Conservation (phyloP, 2,329 filamentous ascomycete genomes). For the Monosporascus sp. region DNA sequence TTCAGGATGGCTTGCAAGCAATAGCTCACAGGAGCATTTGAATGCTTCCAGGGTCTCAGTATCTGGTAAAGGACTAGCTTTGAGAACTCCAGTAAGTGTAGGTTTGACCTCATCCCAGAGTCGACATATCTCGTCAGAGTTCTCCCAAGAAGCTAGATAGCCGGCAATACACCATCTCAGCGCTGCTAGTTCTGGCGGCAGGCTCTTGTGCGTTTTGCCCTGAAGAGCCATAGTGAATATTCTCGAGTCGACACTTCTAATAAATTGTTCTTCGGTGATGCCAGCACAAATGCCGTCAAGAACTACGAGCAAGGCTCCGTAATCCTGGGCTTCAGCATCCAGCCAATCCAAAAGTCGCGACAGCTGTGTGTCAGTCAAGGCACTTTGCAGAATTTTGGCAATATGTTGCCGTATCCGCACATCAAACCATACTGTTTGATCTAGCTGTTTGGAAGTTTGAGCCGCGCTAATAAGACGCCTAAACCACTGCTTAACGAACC, state of each 20-base stretch:
- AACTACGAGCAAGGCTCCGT: constrained; percentile 28
- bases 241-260: constrained; percentile 24
- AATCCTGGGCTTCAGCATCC: constrained; percentile 14
- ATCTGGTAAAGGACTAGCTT: constrained; percentile 14
- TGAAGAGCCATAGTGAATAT: constrained; percentile 28
- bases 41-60: constrained; percentile 25
- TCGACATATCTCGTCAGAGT: constrained; percentile 15
- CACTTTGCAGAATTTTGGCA: constrained; percentile 27
- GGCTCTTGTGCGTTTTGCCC: constrained; percentile 11
- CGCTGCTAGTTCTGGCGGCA: constrained; percentile 17
- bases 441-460: constrained; percentile 4
- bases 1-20: constrained; percentile 20
- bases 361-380: constrained; percentile 33
- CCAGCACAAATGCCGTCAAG: constrained; percentile 33
- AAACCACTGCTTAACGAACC: constrained; percentile 35
- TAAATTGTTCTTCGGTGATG: constrained; percentile 28
- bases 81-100: constrained; percentile 18
- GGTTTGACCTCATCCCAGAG: constrained; percentile 22
- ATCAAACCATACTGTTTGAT: constrained; percentile 23
- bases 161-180: constrained; percentile 26
- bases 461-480: constrained; percentile 15
- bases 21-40: constrained; percentile 21
- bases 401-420: constrained; percentile 19
- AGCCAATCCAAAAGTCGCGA: constrained; percentile 30
- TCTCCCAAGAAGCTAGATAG: constrained; percentile 21